Conservation (phyloP, 139 green algal genomes). For the Auxenochlorella protothecoides region DNA sequence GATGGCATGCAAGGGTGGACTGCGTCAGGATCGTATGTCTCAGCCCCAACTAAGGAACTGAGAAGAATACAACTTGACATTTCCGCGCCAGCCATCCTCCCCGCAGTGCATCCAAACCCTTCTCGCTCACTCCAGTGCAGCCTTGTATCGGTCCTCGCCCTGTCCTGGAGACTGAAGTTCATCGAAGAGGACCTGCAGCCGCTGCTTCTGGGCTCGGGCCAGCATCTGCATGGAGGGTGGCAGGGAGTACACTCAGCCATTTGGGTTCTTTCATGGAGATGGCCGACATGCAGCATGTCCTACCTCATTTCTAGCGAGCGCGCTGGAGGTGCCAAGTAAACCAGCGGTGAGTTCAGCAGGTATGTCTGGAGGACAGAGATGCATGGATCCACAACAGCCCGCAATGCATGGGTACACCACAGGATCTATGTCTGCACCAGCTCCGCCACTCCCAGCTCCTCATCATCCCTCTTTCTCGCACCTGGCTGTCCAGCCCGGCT, state of each 20-base stretch:
- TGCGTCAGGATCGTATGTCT: too few relatives aligned
- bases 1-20: too few relatives aligned
- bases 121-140: conserved; percentile 27
- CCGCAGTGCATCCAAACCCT: not conserved
- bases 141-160: conserved; percentile 31
- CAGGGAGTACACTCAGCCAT: not conserved
- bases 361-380: not conserved
- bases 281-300: not conserved
- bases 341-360: not conserved
- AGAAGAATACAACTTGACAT: too few relatives aligned
- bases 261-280: not conserved
- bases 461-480: not conserved
- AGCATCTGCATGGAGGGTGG: conserved; percentile 16
- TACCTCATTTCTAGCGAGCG: too few relatives aligned
- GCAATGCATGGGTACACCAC: not conserved
- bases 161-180: conserved; percentile 19
- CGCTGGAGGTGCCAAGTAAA: too few relatives aligned
- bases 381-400: not conserved
- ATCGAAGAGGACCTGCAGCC: conserved; percentile 44
- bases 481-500: conserved; percentile 14
- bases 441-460: too few relatives aligned
- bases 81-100: too few relatives aligned
- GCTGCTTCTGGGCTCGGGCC: conserved; percentile 35
- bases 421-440: too few relatives aligned
- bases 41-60: too few relatives aligned